Conservation (phyloP, 768 basidiomycete genomes). For the Inosperma sp. region DNA sequence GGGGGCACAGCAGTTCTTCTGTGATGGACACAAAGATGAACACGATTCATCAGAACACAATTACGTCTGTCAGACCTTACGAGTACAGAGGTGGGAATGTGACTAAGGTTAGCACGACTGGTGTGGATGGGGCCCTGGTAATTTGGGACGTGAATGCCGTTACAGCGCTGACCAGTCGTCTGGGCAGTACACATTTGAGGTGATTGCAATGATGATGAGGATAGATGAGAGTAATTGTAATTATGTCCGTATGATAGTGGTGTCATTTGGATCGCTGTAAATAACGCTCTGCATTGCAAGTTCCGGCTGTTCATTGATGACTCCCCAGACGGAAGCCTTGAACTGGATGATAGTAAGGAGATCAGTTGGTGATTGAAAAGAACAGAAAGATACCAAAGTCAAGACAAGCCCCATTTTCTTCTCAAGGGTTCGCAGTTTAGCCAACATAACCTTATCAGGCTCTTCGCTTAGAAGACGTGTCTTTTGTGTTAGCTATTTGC, state of each 20-base stretch:
- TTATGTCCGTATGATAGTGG: constrained; percentile 22
- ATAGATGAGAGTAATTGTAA: not conserved
- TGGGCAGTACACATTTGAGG: constrained; percentile 47
- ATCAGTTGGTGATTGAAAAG: not conserved
- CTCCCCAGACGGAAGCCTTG: constrained; percentile 95
- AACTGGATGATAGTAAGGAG: constrained; percentile 47
- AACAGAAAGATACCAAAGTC: constrained; percentile 61
- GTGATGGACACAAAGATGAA: constrained; percentile 64
- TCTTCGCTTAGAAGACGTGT: constrained; percentile 68
- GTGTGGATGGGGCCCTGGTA: constrained; percentile 90
- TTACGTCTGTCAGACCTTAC: constrained; percentile 84
- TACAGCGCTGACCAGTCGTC: constrained; percentile 42
- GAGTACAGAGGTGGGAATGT: constrained; percentile 56
- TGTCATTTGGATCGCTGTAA: constrained; percentile 25
- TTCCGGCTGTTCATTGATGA: constrained; percentile 74
- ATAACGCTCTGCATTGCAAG: constrained; percentile 17
- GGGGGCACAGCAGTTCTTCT: constrained; percentile 45
- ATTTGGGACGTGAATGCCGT: constrained; percentile 80
- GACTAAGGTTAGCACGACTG: constrained; percentile 79
- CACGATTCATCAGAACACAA: constrained; percentile 98
- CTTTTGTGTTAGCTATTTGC: constrained; percentile 52
- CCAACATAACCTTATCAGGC: constrained; percentile 74
- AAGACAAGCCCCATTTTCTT: constrained; percentile 94
- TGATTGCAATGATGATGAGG: constrained; percentile 19
- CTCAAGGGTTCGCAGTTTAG: constrained; percentile 75